Evolutionary conservation across 75 land plant genomes (phyloP), one percentile per base, ranked within the genome.

Genomic region (Pseudotsuga menziesii): DNA sequence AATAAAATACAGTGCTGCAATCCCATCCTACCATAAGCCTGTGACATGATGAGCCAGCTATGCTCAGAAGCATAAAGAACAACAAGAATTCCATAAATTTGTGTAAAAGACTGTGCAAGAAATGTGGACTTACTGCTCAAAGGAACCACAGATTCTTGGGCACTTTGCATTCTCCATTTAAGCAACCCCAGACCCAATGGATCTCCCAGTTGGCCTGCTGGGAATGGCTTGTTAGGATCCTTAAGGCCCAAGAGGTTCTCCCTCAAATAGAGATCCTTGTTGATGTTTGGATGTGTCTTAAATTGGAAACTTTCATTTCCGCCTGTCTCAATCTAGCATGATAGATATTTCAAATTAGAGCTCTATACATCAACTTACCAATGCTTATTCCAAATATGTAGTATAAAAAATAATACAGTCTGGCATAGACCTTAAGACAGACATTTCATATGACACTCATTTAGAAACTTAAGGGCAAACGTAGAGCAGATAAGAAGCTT

Each of bases 271-370:
- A 92, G 78, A 54, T 92, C 98, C 76, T 90, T 97, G 90, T 94
- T 96, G 82, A 97, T 92, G 78, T 91, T 94, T 59, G 99, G 99
- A 73, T 97, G 98, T 0, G 99, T 94, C 60, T 92, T 94, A 81
- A 92, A 97, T 56, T 85, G 85, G 27, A 97, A 77, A 13, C 82
- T 85, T 3, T 88, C 86, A 76, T 90, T 90, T 25, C 83, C 82
- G 60, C 89, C 89, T 75, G 87, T 82, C 70, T 97, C 98, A 88
- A 97, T 80, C 99, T 97, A 79, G 48, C 77, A 76, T 70, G 0
- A 29, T 70, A n/a, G 2, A 77, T 6, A 56, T 56, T 4, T 74
- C 35, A 29, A 69, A 41, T 41, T 69, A 69, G 11, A 69, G 54
- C 22, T 69, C 23, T 5, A 69, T 19, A 39, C 39, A 17, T 76